Percentiles rank a stretch among this genome's conserved stretches.
These are phyloP conservation scores for Hemisphaericaspora xylofermentans DNA, from an alignment of 1,139 yeast genomes.

Conservation along the genomic window DNA sequence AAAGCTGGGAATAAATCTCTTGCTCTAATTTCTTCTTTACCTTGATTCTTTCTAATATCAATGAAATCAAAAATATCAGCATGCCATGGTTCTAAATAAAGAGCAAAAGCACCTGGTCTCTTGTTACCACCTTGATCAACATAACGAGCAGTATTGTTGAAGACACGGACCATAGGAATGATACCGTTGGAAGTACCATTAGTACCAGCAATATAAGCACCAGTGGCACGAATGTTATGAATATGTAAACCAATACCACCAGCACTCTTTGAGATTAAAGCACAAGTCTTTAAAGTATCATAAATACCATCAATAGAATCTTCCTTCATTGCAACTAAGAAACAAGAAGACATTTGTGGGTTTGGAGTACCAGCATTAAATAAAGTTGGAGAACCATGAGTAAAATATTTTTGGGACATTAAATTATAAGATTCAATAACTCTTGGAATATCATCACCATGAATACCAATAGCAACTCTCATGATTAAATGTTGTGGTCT, in stretches of 20 bases:
- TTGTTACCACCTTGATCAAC: slow-evolving; percentile 95
- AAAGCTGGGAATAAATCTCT: slow-evolving; percentile 88
- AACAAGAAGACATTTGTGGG: slow-evolving; percentile 88
- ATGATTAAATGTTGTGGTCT: slow-evolving; percentile 88
- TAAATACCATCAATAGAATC: slow-evolving; percentile 91
- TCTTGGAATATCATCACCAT: slow-evolving; percentile 67
- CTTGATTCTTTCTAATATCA: slow-evolving; percentile 85
- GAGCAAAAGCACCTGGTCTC: slow-evolving; percentile 91
- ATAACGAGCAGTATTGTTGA: slow-evolving; percentile 87
- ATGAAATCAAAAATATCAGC: slow-evolving; percentile 80
- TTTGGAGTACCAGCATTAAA: slow-evolving; percentile 89
- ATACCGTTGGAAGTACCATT: slow-evolving; percentile 88
- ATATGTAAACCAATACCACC: slow-evolving; percentile 89
- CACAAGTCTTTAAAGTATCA: slow-evolving; percentile 82
- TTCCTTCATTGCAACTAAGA: slow-evolving; percentile 83
- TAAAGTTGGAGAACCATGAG: slow-evolving; percentile 87
- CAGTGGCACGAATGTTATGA: slow-evolving; percentile 81
- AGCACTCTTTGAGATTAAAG: slow-evolving; percentile 83
- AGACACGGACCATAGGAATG: slow-evolving; percentile 87
- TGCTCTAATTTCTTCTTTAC: slow-evolving; percentile 88
- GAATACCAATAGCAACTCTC: slow-evolving; percentile 90
- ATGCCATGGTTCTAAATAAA: slow-evolving; percentile 92
- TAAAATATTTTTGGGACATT: slow-evolving; percentile 82
- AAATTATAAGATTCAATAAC: slow-evolving; percentile 79
- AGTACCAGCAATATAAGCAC: slow-evolving; percentile 85